Evolutionary conservation across 2,329 filamentous ascomycete species (phyloP).

Genomic region (Apiospora arundinis): DNA sequence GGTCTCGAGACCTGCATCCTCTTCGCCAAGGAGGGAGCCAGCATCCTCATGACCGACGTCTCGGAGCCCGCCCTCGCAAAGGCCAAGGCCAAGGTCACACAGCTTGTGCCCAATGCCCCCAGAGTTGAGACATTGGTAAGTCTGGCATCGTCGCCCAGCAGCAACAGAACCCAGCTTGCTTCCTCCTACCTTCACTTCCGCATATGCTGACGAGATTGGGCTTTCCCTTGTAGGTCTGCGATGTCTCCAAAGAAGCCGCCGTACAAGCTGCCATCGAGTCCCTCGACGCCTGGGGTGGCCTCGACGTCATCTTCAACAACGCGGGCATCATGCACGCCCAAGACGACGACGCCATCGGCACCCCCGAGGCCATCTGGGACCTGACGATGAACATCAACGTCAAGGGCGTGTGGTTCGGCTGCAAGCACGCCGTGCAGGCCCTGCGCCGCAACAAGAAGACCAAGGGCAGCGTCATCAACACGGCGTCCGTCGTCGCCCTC

Average conservation of each 20-base stretch:
- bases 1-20: conserved; percentile 91
- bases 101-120: conserved; percentile 67
- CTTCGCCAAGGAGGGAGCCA: conserved; percentile 87
- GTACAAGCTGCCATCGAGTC: conserved; percentile 76
- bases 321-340: conserved; percentile 94
- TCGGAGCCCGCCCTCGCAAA: conserved; percentile 79
- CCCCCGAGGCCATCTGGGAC: conserved; percentile 91
- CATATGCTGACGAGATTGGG: background rate
- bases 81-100: conserved; percentile 75
- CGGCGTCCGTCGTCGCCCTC: conserved; percentile 85
- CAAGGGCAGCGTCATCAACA: conserved; percentile 87
- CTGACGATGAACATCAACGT: conserved; percentile 94
- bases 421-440: conserved; percentile 87
- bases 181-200: no score
- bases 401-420: conserved; percentile 97
- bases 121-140: conserved; percentile 63
- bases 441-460: conserved; percentile 82
- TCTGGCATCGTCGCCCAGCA: background rate
- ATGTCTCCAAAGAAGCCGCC: conserved; percentile 85
- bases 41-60: conserved; percentile 85
- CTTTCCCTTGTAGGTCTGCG: conserved; percentile 55
- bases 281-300: conserved; percentile 83
- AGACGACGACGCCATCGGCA: conserved; percentile 81
- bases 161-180: no score
- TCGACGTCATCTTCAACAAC: conserved; percentile 97